Evolutionary conservation across 805 yeast species (phyloP).

Genomic region (Blastobotrys parvus): DNA sequence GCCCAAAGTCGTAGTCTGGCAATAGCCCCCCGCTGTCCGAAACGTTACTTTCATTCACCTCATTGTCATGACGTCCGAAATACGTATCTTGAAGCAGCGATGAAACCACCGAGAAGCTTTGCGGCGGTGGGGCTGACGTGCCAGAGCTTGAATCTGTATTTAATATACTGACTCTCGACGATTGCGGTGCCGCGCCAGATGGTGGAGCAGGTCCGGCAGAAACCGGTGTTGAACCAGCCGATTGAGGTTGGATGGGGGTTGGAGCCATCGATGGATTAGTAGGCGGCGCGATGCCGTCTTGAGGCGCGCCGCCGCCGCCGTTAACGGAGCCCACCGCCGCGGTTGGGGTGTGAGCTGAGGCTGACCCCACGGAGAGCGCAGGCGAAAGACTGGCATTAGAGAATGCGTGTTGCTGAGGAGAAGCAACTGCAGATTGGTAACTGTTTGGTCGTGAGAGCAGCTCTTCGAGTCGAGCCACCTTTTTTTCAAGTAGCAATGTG

Average conservation of each 20-base stretch:
- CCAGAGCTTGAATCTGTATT: conserved; percentile 16
- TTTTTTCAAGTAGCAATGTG: conserved; percentile 47
- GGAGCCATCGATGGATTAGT: too few relatives aligned
- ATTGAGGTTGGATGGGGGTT: too few relatives aligned
- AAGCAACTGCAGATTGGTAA: not conserved
- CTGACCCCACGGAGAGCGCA: not conserved
- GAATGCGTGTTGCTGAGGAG: too few relatives aligned
- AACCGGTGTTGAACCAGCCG: too few relatives aligned
- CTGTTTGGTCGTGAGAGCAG: conserved; percentile 12
- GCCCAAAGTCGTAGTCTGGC: conserved; percentile 16
- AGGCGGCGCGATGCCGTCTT: not conserved
- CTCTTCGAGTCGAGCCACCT: conserved; percentile 44
- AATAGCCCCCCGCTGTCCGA: conserved; percentile 10
- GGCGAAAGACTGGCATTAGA: too few relatives aligned
- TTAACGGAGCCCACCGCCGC: not conserved
- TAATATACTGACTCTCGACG: conserved; percentile 15
- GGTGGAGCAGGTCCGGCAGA: too few relatives aligned
- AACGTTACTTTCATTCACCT: conserved; percentile 2
- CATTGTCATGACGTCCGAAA: conserved; percentile 13
- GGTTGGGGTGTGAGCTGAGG: not conserved
- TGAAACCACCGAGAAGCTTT: conserved; percentile 23
- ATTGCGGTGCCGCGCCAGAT: too few relatives aligned
- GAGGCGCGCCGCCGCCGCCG: not conserved
- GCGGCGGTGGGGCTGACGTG: conserved; percentile 17
- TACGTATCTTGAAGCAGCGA: conserved; percentile 19